Base-by-base conservation (phyloP, 441 rosid species). In the Capsella rubella region DNA sequence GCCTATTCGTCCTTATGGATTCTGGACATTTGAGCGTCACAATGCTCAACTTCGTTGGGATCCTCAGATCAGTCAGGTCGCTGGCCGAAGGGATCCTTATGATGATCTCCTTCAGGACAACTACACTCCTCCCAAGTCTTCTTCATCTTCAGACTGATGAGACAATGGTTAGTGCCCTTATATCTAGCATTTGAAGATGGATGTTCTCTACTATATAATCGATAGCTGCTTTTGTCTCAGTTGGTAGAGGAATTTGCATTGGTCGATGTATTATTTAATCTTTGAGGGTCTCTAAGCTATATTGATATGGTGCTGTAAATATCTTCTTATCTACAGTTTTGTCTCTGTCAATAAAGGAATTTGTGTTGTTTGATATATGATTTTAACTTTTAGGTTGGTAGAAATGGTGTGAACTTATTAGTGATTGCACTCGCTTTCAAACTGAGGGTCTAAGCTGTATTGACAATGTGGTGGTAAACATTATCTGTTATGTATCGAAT, bases 1-100 rank as follows among this genome's bases (percentile, higher is more conserved):
- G 4, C 99, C 99, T 31, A 71, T 94, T 43, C 91, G 97, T n/a
- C 99, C 99, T 29, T 92, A 94, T 29, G 97, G 99, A 3, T 92
- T 92, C 65, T 90, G 97, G 97, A 92, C 97, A 0, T 92, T 94
- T 43, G 97, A 92, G 75, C 86, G 95, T 43, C 97, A 94, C 75
- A 92, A 94, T n/a, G 81, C 95, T 11, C 97, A 94, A 83, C 92
- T 92, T 29, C 86, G 87, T 50, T 86, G 95, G 97, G 97, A 91
- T 80, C 81, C 97, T 57, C 92, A 94, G 89, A 92, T 94, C 69
- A 92, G 97, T 81, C 97, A 94, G 81, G 99, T 82, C 0, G 92
- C 88, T 8, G 97, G 97, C 39, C 86, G 99, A 0, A 85, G 99
- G 83, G 99, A 94, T 75, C 97, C 99, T 2, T 94, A 94, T 47